phyloP scores from a whole-genome alignment of 192 early-diverging fungal species.

The Allomyces arbusculus region DNA sequence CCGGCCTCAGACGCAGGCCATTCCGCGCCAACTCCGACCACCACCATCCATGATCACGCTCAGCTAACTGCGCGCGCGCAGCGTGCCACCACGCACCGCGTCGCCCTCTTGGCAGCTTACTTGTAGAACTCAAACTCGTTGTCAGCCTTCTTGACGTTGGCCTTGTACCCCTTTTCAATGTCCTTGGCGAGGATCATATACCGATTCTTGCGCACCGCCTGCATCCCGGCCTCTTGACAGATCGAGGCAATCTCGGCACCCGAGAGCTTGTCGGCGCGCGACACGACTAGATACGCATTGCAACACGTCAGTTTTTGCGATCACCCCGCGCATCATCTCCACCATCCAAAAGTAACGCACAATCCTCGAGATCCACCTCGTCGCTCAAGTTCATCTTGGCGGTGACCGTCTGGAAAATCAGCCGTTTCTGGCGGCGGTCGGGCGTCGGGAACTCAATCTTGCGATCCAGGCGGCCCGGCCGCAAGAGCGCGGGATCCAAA shows the following conservation, averaged over 20 bases:
- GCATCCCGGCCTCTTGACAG: constrained; percentile 95
- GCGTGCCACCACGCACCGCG: too few relatives aligned
- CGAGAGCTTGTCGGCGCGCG: constrained; percentile 84
- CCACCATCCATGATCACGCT: too few relatives aligned
- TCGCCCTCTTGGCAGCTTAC: too few relatives aligned
- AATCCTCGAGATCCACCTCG: constrained; percentile 96
- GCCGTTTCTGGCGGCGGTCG: constrained; percentile 87
- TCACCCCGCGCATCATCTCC: not conserved
- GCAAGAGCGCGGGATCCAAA: constrained; percentile 85
- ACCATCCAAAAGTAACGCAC: constrained; percentile 20
- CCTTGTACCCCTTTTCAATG: constrained; percentile 88
- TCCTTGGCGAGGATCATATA: constrained; percentile 90
- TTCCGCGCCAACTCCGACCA: too few relatives aligned
- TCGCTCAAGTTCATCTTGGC: constrained; percentile 92
- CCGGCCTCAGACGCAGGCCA: too few relatives aligned
- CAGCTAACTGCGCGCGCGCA: too few relatives aligned
- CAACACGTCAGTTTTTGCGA: not conserved
- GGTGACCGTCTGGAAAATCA: constrained; percentile 91
- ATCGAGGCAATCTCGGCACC: constrained; percentile 97
- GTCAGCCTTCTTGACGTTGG: constrained; percentile 89
- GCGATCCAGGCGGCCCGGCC: constrained; percentile 89
- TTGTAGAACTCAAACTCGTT: constrained; percentile 92
- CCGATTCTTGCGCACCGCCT: constrained; percentile 91
- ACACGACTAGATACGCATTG: constrained; percentile 43
- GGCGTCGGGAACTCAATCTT: constrained; percentile 99